Evolutionary conservation across 2,329 filamentous ascomycete species (phyloP).

Genomic region (Clonostachys chloroleuca): DNA sequence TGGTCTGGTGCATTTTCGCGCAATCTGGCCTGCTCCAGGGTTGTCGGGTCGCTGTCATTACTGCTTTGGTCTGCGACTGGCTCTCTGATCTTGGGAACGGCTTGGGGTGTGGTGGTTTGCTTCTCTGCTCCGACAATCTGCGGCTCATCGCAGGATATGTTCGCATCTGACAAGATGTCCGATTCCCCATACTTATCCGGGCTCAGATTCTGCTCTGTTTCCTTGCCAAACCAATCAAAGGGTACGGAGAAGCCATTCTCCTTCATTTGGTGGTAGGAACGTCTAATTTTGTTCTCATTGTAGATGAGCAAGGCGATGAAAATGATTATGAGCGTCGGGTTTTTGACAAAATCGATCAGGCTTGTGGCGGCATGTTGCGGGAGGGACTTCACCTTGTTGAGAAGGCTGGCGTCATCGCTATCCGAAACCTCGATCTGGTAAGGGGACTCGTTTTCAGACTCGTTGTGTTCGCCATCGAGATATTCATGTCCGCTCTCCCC

Average conservation of each 20-base stretch:
- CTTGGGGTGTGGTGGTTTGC: no score
- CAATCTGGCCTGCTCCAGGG: no score
- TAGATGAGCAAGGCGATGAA: slow-evolving; percentile 35
- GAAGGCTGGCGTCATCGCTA: slow-evolving; percentile 24
- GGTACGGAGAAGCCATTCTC: slow-evolving; percentile 18
- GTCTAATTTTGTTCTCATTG: slow-evolving; percentile 39
- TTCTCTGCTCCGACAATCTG: no score
- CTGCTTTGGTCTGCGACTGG: no score
- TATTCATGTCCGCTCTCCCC: neutral
- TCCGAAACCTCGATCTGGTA: slow-evolving; percentile 16
- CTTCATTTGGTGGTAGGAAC: slow-evolving; percentile 26
- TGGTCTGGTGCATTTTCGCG: no score
- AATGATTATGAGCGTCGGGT: slow-evolving; percentile 45
- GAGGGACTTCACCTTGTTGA: slow-evolving; percentile 44
- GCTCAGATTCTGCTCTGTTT: neutral
- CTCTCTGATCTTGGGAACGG: no score
- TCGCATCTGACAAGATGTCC: no score
- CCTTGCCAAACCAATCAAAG: slow-evolving; percentile 6
- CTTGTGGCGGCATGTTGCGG: slow-evolving; percentile 44
- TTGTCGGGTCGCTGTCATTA: no score
- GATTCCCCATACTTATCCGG: no score
- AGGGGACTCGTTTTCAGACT: neutral
- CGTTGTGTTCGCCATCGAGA: neutral
- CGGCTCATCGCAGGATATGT: no score
- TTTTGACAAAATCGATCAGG: slow-evolving; percentile 50